A percentile compares a stretch with the other conserved stretches of the same genome.
Conservation (phyloP, 179 eudicot species). For the Beta corolliflora region DNA sequence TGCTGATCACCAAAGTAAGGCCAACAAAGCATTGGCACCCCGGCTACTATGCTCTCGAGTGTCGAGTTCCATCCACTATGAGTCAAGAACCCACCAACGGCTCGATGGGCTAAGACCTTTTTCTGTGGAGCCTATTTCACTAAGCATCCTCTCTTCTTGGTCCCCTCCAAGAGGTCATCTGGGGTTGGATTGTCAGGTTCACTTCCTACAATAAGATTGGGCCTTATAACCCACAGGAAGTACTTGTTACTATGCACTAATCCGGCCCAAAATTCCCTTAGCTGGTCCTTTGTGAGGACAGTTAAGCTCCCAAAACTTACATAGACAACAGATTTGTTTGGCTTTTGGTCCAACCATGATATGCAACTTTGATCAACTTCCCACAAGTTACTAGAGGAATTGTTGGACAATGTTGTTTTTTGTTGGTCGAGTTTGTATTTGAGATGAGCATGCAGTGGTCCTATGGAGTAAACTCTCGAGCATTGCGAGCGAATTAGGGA, state of each 20-base stretch:
- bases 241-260: constrained; percentile 44
- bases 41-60: constrained; percentile 49
- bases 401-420: no score
- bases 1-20: constrained; percentile 56
- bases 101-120: constrained; percentile 50
- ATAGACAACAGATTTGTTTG: constrained; percentile 48
- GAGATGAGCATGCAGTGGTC: no score
- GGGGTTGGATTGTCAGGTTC: constrained; percentile 28
- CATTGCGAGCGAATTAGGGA: no score
- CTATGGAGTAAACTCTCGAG: no score
- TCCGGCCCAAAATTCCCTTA: constrained; percentile 58
- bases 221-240: constrained; percentile 58
- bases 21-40: constrained; percentile 64
- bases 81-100: constrained; percentile 56
- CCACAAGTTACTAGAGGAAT: constrained; percentile 38
- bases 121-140: constrained; percentile 62
- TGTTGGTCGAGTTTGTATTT: no score
- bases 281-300: constrained; percentile 29
- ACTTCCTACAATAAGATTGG: constrained; percentile 26
- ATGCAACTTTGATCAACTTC: constrained; percentile 48
- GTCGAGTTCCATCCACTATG: constrained; percentile 72
- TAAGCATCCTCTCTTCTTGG: constrained; percentile 47
- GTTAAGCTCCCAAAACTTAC: constrained; percentile 58
- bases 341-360: constrained; percentile 53
- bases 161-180: constrained; percentile 35